phyloP scores from a whole-genome alignment of 805 yeast genomes.

The Wickerhamiella hasegawae region DNA sequence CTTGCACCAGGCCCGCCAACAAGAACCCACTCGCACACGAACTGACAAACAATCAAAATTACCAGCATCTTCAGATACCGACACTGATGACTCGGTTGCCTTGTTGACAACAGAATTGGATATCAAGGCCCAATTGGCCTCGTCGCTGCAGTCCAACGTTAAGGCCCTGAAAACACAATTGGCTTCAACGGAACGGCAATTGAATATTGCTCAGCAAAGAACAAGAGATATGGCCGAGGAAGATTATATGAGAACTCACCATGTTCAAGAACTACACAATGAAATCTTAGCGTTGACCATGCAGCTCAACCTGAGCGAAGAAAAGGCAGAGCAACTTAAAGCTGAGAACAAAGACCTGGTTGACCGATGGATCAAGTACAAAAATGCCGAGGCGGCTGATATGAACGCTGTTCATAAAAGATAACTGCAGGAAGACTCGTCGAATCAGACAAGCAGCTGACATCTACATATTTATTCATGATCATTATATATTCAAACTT shows the following conservation, averaged over 20 bases:
- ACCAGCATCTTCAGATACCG: not conserved
- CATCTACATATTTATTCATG: too few relatives aligned
- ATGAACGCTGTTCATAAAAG: too few relatives aligned
- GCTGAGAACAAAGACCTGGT: too few relatives aligned
- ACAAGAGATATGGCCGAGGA: slow-evolving; percentile 13
- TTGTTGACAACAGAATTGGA: not conserved
- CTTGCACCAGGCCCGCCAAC: not conserved
- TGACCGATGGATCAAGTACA: too few relatives aligned
- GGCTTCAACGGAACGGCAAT: slow-evolving; percentile 14
- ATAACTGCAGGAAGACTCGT: too few relatives aligned
- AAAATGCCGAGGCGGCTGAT: too few relatives aligned
- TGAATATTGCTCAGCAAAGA: slow-evolving; percentile 13
- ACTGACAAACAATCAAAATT: not conserved
- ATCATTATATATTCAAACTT: too few relatives aligned
- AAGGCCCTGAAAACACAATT: slow-evolving; percentile 18
- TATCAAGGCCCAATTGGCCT: slow-evolving; percentile 4
- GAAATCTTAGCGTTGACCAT: slow-evolving; percentile 47
- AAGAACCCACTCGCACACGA: not conserved
- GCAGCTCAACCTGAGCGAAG: slow-evolving; percentile 41
- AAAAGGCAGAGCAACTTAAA: too few relatives aligned
- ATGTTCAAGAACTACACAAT: slow-evolving; percentile 47
- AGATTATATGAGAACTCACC: slow-evolving; percentile 30
- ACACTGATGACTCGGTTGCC: not conserved
- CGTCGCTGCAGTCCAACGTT: slow-evolving; percentile 16
- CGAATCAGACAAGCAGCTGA: too few relatives aligned